Evolutionary conservation across 352 stramenopile genomes (phyloP).

Genomic region (Phytophthora pini): DNA sequence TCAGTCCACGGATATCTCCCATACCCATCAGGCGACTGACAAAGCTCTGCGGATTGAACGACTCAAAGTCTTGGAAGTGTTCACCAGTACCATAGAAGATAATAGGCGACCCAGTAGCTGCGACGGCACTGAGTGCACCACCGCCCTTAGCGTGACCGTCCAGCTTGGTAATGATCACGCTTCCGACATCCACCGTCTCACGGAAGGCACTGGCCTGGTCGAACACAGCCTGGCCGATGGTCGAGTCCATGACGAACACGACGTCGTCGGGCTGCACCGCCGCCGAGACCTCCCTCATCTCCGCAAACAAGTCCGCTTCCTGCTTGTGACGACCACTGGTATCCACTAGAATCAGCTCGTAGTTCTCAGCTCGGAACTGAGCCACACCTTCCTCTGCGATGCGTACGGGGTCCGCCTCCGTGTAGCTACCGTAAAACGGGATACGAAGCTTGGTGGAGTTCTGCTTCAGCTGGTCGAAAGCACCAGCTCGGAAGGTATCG

Average conservation of each 20-base stretch:
- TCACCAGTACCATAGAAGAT: conserved; percentile 99
- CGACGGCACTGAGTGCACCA: conserved; percentile 97
- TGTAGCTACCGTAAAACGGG: conserved; percentile 99
- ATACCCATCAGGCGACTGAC: conserved; percentile 98
- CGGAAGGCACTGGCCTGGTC: conserved; percentile 97
- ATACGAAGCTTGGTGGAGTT: conserved; percentile 98
- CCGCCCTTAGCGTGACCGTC: conserved; percentile 99
- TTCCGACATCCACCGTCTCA: conserved; percentile 95
- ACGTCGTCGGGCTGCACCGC: conserved; percentile 96
- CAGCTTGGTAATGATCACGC: conserved; percentile 99
- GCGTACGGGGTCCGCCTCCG: conserved; percentile 97
- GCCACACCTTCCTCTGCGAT: conserved; percentile 98
- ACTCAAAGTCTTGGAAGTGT: conserved; percentile 98
- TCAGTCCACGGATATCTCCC: conserved; percentile 96
- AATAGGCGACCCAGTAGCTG: conserved; percentile 97
- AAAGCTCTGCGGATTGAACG: conserved; percentile 98
- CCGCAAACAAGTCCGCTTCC: conserved; percentile 97
- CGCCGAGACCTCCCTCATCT: conserved; percentile 99
- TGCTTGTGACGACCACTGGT: conserved; percentile 99
- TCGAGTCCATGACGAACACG: conserved; percentile 99
- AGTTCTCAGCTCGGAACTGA: conserved; percentile 97
- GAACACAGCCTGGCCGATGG: conserved; percentile 98
- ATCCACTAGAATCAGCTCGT: conserved; percentile 99
- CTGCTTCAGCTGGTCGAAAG: conserved; percentile 99
- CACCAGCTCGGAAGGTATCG: conserved; percentile 98